A percentile compares a stretch with the other conserved stretches of the same genome.
Evolutionary conservation across 78 protist genomes (phyloP).

Genomic region (Ministeria vibrans): DNA sequence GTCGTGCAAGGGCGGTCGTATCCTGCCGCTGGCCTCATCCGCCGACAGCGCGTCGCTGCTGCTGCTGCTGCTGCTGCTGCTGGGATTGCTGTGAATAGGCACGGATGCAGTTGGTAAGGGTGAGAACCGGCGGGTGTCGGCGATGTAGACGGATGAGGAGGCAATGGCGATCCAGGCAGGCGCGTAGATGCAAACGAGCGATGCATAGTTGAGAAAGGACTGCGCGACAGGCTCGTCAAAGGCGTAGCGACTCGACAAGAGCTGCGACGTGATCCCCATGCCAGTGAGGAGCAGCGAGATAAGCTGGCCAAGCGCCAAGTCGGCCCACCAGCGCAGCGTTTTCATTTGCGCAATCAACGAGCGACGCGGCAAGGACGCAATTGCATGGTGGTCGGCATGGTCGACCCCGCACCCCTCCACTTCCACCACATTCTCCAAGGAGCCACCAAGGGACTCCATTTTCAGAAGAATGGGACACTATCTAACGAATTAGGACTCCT

Average conservation of each 20-base stretch:
- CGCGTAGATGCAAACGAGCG: slow-evolving; percentile 26
- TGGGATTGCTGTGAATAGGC: no score
- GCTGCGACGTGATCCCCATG: slow-evolving; percentile 52
- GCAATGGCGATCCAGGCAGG: slow-evolving; percentile 39
- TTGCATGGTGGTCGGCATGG: no score
- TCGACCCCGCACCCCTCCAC: no score
- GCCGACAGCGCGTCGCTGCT: no score
- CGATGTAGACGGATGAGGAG: not conserved
- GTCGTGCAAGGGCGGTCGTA: not conserved
- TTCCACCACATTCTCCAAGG: no score
- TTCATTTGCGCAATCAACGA: no score
- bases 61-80: no score
- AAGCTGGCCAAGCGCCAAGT: slow-evolving; percentile 58
- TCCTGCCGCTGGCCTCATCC: not conserved
- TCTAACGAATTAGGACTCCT: no score
- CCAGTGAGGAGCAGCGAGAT: slow-evolving; percentile 47
- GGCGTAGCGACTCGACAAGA: slow-evolving; percentile 19
- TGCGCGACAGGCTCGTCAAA: slow-evolving; percentile 58
- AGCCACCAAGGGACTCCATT: no score
- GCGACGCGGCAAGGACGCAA: no score
- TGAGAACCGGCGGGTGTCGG: not conserved
- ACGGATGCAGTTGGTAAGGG: not conserved
- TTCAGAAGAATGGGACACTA: no score
- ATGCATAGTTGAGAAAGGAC: slow-evolving; percentile 39
- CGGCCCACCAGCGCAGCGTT: no score